These are phyloP conservation scores for Aspergillus hortae DNA, from an alignment of 2,329 filamentous ascomycete genomes.

Conservation along the genomic window DNA sequence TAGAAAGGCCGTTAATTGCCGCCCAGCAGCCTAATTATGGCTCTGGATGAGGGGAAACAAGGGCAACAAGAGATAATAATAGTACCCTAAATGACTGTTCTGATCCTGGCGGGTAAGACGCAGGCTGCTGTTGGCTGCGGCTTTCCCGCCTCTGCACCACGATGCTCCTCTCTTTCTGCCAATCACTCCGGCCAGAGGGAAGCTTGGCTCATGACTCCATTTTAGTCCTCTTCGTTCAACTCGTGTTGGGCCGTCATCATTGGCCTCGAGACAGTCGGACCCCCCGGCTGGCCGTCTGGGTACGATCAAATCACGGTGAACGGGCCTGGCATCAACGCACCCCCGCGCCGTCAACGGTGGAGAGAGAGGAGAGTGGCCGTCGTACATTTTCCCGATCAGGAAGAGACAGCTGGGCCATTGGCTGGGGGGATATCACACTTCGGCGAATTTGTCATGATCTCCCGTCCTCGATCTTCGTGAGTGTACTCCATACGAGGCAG, in stretches of 20 bases:
- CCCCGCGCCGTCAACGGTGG: slow-evolving; percentile 5
- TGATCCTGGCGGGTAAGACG: slow-evolving; percentile 8
- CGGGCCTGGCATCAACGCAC: background rate
- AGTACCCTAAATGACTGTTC: background rate
- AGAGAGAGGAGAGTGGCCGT: background rate
- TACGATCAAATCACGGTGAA: background rate
- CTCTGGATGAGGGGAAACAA: slow-evolving; percentile 1
- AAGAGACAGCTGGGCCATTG: slow-evolving; percentile 1
- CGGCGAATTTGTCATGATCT: no score
- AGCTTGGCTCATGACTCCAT: slow-evolving; percentile 22
- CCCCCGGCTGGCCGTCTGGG: background rate
- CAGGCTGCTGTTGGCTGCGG: slow-evolving; percentile 17
- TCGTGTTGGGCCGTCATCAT: background rate
- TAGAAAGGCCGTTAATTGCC: slow-evolving; percentile 1
- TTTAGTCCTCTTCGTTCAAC: slow-evolving; percentile 11
- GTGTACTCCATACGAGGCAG: no score
- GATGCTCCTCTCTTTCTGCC: slow-evolving; percentile 8
- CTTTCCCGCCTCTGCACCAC: slow-evolving; percentile 19
- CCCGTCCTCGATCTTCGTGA: no score
- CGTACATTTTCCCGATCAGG: slow-evolving; percentile 13
- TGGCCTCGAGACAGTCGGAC: background rate
- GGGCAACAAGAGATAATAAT: background rate
- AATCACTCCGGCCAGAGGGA: slow-evolving; percentile 13
- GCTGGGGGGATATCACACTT: no score
- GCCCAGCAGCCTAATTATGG: slow-evolving; percentile 11